Evolutionary conservation across 2,329 filamentous ascomycete genomes (phyloP).

Genomic region (Coniochaeta pulveracea): DNA sequence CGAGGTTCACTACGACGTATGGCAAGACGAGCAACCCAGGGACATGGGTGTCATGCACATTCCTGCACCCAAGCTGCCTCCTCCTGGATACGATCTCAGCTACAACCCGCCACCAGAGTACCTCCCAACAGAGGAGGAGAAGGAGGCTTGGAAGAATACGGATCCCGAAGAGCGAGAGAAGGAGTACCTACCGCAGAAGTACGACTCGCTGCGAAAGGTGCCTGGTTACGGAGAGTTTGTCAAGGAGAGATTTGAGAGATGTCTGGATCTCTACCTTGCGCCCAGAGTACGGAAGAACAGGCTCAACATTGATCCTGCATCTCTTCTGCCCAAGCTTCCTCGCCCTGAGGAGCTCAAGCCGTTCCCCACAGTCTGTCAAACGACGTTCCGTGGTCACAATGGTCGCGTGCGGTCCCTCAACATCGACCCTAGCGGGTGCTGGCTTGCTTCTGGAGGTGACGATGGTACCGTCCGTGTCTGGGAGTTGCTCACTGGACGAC

Average conservation of each 20-base stretch:
- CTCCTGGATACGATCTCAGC: constrained; percentile 88
- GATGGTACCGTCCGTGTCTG: constrained; percentile 88
- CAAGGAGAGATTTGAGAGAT: constrained; percentile 93
- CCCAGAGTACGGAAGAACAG: constrained; percentile 86
- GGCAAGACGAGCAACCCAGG: constrained; percentile 81
- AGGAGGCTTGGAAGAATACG: constrained; percentile 68
- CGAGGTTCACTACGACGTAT: constrained; percentile 73
- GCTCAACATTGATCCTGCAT: constrained; percentile 92
- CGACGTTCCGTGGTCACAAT: constrained; percentile 78
- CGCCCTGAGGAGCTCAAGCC: constrained; percentile 88
- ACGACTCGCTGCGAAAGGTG: constrained; percentile 77
- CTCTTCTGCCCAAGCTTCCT: constrained; percentile 83
- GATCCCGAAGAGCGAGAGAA: constrained; percentile 88
- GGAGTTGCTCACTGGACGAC: constrained; percentile 75
- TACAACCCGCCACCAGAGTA: constrained; percentile 97
- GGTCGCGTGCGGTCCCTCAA: constrained; percentile 77
- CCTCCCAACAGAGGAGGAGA: constrained; percentile 76
- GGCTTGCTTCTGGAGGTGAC: constrained; percentile 84
- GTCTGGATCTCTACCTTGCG: constrained; percentile 88
- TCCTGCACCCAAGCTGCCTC: constrained; percentile 83
- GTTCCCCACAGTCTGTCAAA: constrained; percentile 84
- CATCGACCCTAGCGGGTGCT: constrained; percentile 76
- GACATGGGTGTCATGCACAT: constrained; percentile 89
- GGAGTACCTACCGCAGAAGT: constrained; percentile 75
- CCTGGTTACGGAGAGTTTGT: constrained; percentile 84